A percentile compares a stretch with the other conserved stretches of the same genome.
phyloP scores from a whole-genome alignment of 1,139 yeast species.

The Diutina ranongensis region DNA sequence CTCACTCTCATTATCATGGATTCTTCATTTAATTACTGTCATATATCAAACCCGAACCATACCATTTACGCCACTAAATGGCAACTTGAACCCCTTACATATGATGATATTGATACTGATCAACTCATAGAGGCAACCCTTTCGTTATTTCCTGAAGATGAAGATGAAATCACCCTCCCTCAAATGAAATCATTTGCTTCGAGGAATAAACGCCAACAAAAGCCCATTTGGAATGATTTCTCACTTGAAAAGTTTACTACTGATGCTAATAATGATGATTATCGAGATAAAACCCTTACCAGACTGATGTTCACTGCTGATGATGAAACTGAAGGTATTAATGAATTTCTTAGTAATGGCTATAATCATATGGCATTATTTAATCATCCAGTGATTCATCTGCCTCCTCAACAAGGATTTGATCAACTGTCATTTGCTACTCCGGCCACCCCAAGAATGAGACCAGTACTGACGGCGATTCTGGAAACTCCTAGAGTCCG shows the following conservation, averaged over 20 bases:
- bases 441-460: slow-evolving; percentile 17
- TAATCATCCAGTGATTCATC: slow-evolving; percentile 20
- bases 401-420: slow-evolving; percentile 1
- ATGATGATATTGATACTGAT: slow-evolving; percentile 31
- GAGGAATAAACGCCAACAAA: slow-evolving; percentile 23
- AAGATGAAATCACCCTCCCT: slow-evolving; percentile 27
- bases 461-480: slow-evolving; percentile 9
- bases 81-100: slow-evolving; percentile 31
- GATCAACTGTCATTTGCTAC: slow-evolving; percentile 10
- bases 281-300: neutral
- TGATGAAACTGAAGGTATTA: slow-evolving; percentile 22
- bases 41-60: slow-evolving; percentile 28
- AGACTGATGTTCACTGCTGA: slow-evolving; percentile 6
- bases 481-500: slow-evolving; percentile 7
- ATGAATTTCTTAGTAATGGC: slow-evolving; percentile 30
- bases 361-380: slow-evolving; percentile 18
- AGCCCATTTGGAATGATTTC: slow-evolving; percentile 26
- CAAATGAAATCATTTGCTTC: slow-evolving; percentile 22
- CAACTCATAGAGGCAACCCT: slow-evolving; percentile 27
- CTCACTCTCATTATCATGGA: no score
- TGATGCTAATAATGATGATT: slow-evolving; percentile 16
- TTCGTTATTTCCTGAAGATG: slow-evolving; percentile 27
- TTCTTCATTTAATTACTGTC: slow-evolving; percentile 24
- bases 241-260: slow-evolving; percentile 13
- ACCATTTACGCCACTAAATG: slow-evolving; percentile 32